Evolutionary conservation across 192 early-diverging fungal species (phyloP), one percentile per base, ranked within the genome.

Genomic region (Dissophora ornata): DNA sequence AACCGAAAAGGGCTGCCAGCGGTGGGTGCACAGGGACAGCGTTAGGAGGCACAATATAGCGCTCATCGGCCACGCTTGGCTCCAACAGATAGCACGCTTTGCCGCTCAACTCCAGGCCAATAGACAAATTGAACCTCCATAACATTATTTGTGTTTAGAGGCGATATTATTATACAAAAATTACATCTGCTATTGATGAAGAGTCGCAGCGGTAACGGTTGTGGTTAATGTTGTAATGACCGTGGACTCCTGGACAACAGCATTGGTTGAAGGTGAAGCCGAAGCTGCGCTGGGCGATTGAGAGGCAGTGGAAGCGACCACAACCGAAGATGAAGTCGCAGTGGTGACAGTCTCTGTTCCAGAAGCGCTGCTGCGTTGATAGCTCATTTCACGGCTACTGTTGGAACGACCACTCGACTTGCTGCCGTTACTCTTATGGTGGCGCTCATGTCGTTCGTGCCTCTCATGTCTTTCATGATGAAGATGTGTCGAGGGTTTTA

Each of bases 381-480:
- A 49, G 16, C 56, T 44, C 19, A 56, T 44, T 26, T 77, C 73
- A 18, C 57, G 57, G 21, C 28, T 29, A 22, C 16, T 67, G 32
- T 33, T 62, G 3, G 73, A 62, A 10, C 65, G 57, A 42, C 51
- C 57, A 13, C 69, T 61, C 9, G 71, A 56, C 33, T 66, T 75
- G 21, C 63, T 67, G 10, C 73, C 73, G 50, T 67, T 77, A 25
- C 73, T 67, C 13, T 56, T 50, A 21, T 67, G 73, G n/a, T 77
- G 73, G 0, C 63, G 55, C 34, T 77, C 73, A 6, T 65, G 62
- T 18, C 73, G 42, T 15, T 71, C 69, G 5, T 63, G 69, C 57
- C 62, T 46, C 13, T 63, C 49, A 18, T 52, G 59, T 9, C 48
- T 24, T 34, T 55, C 32, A 45, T 73, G 56, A 30, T 62, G 70